Conservation (phyloP, 352 stramenopile genomes). For the Plasmopara viticola region DNA sequence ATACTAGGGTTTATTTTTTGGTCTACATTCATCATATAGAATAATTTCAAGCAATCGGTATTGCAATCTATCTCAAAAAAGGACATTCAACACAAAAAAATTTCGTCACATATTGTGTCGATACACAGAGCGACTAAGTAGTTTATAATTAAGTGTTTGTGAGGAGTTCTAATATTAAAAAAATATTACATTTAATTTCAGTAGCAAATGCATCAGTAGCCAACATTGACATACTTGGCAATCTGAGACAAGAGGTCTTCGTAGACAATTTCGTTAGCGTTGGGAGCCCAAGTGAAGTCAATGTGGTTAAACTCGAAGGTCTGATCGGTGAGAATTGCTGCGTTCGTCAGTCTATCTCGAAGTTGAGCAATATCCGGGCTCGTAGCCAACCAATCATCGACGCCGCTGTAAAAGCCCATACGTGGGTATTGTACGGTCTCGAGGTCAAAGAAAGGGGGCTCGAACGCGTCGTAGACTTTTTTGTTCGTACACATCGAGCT, state of each 20-base stretch:
- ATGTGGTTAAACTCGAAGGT: conserved; percentile 53
- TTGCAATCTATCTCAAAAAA: too few relatives aligned
- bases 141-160: too few relatives aligned
- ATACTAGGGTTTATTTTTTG: too few relatives aligned
- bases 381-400: conserved; percentile 47
- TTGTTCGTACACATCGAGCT: conserved; percentile 54
- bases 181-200: not conserved
- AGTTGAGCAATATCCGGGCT: conserved; percentile 40
- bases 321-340: conserved; percentile 47
- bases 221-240: conserved; percentile 40
- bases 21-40: too few relatives aligned
- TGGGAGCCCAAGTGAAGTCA: conserved; percentile 68
- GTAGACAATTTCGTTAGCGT: conserved; percentile 50
- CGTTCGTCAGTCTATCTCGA: conserved; percentile 29
- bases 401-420: conserved; percentile 41
- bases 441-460: conserved; percentile 43
- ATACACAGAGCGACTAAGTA: too few relatives aligned
- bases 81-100: too few relatives aligned
- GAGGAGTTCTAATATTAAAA: too few relatives aligned
- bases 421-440: conserved; percentile 41
- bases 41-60: too few relatives aligned
- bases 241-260: conserved; percentile 49
- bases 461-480: conserved; percentile 37
- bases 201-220: conserved; percentile 27
- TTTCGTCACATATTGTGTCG: too few relatives aligned